A percentile compares a stretch with the other conserved stretches of the same genome.
phyloP scores from a whole-genome alignment of 2,329 filamentous ascomycete genomes.

The Aschersonia sp. region DNA sequence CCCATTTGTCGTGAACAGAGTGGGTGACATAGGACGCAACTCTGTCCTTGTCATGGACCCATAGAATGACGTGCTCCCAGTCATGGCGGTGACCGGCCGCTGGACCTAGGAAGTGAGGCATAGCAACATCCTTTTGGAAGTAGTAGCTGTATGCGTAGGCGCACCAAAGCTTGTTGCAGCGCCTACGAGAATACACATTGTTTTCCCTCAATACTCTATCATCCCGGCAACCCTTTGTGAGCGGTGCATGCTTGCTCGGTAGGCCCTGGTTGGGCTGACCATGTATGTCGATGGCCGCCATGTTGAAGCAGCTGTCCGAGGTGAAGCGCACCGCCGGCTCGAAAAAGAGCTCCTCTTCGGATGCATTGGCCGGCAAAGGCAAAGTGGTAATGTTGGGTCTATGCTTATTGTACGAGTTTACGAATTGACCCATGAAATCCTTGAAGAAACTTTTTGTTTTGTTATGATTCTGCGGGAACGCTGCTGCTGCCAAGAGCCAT shows the following conservation, averaged over 20 bases:
- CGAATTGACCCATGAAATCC: too few species aligned
- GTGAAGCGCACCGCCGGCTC: slow-evolving; percentile 6
- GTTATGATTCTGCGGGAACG: too few species aligned
- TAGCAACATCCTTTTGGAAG: slow-evolving; percentile 10
- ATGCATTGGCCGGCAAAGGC: not conserved
- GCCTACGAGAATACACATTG: slow-evolving; percentile 11
- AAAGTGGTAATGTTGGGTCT: too few species aligned
- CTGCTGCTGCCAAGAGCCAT: too few species aligned
- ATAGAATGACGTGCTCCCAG: slow-evolving; percentile 12
- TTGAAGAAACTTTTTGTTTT: too few species aligned
- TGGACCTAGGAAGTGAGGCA: slow-evolving; percentile 1
- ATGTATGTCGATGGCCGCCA: slow-evolving; percentile 17
- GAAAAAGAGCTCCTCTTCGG: slow-evolving; percentile 2
- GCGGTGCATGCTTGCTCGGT: not conserved
- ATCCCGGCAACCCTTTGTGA: slow-evolving; percentile 6
- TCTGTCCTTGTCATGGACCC: not conserved
- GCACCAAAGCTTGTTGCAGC: slow-evolving; percentile 13
- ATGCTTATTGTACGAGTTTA: too few species aligned
- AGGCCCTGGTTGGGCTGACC: slow-evolving; percentile 16
- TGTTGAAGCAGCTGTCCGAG: slow-evolving; percentile 9
- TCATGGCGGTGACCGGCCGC: slow-evolving; percentile 10
- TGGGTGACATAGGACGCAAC: too few species aligned
- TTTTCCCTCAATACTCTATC: slow-evolving; percentile 7
- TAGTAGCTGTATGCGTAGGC: slow-evolving; percentile 12
- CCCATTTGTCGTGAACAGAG: too few species aligned